Base-by-base conservation (phyloP, 2,329 filamentous ascomycete species). In the Penicillium occitanis region DNA sequence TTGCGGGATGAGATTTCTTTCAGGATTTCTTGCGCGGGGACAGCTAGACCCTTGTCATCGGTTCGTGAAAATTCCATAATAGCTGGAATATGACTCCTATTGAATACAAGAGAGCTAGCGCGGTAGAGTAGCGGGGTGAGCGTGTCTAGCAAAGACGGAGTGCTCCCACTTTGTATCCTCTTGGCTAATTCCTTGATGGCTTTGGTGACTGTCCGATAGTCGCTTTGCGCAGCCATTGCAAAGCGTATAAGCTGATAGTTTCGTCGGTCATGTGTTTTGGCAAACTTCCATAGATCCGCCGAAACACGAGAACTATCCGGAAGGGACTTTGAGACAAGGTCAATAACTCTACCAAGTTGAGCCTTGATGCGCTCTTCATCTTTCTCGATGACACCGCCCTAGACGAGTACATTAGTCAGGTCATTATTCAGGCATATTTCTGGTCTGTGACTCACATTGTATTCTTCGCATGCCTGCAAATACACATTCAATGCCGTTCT, bases 1-100 rank as follows among this genome's bases (percentile, higher is more conserved):
- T 95, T 95, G 55, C 88, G 87, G 63, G 91, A 89, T 0, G 95
- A 98, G 35, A 98, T 97, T 74, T 97, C 91, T 73, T 92, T 94
- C 58, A 98, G 85, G 63, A 98, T 85, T 73, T 96, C 91, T 73
- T 97, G 93, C 1, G 95, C 94, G 14, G 91, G 88, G 22, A 86
- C 82, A 5, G 90, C 91, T 59, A 97, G 83, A 0, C 89, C 90
- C 59, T 91, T 88, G 73, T 93, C 90, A 73, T 97, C 90, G 10
- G 88, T 93, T 72, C 92, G 90, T 11, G 93, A 93, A 73, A 90
- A 91, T 66, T 93, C 90, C 82, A 98, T 91, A 69, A 98, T 94
- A 0, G 92, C 89, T 2, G 93, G 88, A 19, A 99, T 88, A 75
- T 99, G 93, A 75, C 94, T 98, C 73, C 91, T 89, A 80, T 97